These are phyloP conservation scores for Porphyridium purpureum DNA, from an alignment of 23 red algal genomes.

Conservation along the genomic window DNA sequence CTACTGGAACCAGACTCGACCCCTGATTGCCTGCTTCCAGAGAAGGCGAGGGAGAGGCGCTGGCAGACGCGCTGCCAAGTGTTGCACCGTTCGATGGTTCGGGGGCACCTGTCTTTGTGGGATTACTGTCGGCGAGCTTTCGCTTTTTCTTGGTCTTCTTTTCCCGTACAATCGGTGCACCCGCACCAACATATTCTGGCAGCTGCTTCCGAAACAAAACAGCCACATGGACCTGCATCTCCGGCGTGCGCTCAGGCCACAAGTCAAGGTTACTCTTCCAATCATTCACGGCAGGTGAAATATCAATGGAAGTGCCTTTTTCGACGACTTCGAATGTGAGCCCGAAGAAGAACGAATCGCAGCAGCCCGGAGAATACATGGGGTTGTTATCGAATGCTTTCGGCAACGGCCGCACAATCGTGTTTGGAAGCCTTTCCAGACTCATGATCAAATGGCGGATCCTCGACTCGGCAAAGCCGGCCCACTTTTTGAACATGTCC, in stretches of 20 bases:
- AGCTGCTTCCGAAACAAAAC: neutral
- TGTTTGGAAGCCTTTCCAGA: conserved; percentile 56
- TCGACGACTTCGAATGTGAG: conserved; percentile 11
- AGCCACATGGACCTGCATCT: conserved; percentile 13
- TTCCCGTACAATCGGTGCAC: neutral
- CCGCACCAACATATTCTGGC: neutral
- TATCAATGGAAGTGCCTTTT: conserved; percentile 9
- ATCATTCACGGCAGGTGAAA: conserved; percentile 16
- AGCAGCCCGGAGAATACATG: conserved; percentile 18
- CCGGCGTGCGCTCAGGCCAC: conserved; percentile 25
- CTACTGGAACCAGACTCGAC: too few species aligned
- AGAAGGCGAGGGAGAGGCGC: too few species aligned
- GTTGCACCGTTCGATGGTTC: too few species aligned
- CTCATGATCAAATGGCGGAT: conserved; percentile 54
- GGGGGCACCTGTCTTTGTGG: too few species aligned
- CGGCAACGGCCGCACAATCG: conserved; percentile 59
- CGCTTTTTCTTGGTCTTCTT: neutral
- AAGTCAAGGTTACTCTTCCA: conserved; percentile 23
- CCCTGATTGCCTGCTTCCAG: too few species aligned
- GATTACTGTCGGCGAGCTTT: too few species aligned
- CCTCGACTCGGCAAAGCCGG: conserved; percentile 77
- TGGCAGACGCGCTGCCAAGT: too few species aligned
- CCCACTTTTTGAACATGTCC: conserved; percentile 71
- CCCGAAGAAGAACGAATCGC: conserved; percentile 62
- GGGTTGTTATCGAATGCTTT: conserved; percentile 19